Conservation (phyloP, 2,329 filamentous ascomycete species). For the Sphaceloma murrayae region DNA sequence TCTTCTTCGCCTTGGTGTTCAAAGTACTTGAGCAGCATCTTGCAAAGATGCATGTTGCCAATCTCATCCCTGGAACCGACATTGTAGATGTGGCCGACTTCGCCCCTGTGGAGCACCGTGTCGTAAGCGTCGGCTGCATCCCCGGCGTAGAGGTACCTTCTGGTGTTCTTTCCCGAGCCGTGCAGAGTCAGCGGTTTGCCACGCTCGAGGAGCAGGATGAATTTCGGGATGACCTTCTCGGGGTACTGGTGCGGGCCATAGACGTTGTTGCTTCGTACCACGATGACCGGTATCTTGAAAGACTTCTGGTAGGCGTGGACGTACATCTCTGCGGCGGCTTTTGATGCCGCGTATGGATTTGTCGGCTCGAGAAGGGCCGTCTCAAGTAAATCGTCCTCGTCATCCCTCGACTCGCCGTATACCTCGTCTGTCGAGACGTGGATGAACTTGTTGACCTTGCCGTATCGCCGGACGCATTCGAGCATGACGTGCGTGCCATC, state of each 20-base stretch:
- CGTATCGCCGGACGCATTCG: conserved; percentile 63
- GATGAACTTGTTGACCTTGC: conserved; percentile 59
- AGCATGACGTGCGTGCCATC: conserved; percentile 75
- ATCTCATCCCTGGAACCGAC: conserved; percentile 70
- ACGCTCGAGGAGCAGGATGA: conserved; percentile 61
- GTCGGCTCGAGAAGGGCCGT: conserved; percentile 67
- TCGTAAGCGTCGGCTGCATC: conserved; percentile 77
- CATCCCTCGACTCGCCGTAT: conserved; percentile 68
- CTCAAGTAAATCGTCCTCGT: conserved; percentile 62
- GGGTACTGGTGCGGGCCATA: conserved; percentile 59
- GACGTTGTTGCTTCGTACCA: conserved; percentile 75
- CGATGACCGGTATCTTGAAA: conserved; percentile 70
- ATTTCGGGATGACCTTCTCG: conserved; percentile 74
- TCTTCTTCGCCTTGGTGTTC: conserved; percentile 43
- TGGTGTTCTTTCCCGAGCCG: conserved; percentile 63
- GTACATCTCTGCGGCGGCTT: conserved; percentile 31
- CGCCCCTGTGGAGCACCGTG: conserved; percentile 69
- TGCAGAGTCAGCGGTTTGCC: conserved; percentile 61
- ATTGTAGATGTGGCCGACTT: conserved; percentile 69
- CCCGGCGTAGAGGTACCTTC: conserved; percentile 67
- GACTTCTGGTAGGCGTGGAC: conserved; percentile 80
- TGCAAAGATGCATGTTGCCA: conserved; percentile 61
- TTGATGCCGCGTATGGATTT: conserved; percentile 49
- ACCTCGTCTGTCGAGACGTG: conserved; percentile 81
- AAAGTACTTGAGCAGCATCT: conserved; percentile 54